Conservation (phyloP, 78 protist species). For the Bodo saltans region DNA sequence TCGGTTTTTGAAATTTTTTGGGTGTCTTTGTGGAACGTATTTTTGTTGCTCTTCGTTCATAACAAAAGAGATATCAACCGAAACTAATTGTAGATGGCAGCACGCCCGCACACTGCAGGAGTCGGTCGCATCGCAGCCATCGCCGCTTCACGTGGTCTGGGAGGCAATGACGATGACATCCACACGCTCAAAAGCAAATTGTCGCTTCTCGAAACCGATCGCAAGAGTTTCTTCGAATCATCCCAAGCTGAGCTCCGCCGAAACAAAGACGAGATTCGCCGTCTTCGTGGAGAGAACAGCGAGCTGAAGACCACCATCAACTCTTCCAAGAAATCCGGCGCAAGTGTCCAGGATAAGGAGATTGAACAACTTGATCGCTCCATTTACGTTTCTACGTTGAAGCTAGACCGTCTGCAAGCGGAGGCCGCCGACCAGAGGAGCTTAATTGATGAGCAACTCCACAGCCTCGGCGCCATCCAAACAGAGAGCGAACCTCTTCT, state of each 20-base stretch:
- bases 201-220: conserved; percentile 17
- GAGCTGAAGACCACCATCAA: background rate
- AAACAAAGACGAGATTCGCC: conserved; percentile 1
- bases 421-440: background rate
- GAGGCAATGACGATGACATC: conserved; percentile 4
- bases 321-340: background rate
- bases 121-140: too few species aligned
- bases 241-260: background rate
- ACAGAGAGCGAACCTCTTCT: background rate
- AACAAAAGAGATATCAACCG: too few species aligned
- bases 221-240: conserved; percentile 14
- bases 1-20: too few species aligned
- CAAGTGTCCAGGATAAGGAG: background rate
- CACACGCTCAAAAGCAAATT: background rate
- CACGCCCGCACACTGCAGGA: too few species aligned
- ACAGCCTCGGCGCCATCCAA: background rate
- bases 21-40: too few species aligned
- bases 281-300: background rate
- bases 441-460: background rate
- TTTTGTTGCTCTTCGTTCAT: too few species aligned
- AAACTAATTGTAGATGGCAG: too few species aligned
- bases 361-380: background rate
- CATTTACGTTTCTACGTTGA: background rate
- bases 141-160: too few species aligned
- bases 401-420: background rate